Percentiles rank a stretch among this genome's conserved stretches.
Conservation (phyloP, 1,284 basidiomycete species). For the Neolentinus lepideus region DNA sequence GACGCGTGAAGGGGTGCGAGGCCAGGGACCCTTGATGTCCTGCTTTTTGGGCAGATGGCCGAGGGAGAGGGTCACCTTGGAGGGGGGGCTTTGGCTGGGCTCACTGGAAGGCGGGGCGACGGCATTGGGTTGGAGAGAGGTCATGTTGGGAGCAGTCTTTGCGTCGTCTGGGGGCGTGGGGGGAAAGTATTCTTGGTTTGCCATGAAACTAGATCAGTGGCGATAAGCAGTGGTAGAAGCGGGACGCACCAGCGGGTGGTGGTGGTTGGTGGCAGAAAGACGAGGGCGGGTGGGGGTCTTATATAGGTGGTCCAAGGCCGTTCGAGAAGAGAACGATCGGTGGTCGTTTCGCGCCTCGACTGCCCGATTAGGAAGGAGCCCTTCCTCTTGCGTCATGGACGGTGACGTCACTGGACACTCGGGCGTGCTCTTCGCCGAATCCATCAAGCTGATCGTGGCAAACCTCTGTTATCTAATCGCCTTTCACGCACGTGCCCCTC, state of each 20-base stretch:
- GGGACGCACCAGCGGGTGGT: not conserved
- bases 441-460: too few species aligned
- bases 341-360: not conserved
- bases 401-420: not conserved
- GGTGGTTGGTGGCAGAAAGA: not conserved
- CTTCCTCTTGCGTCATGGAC: not conserved
- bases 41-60: constrained; percentile 67
- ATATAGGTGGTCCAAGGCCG: not conserved
- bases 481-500: too few species aligned
- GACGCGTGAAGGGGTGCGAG: constrained; percentile 65
- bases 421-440: too few species aligned
- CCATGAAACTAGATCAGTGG: not conserved
- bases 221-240: not conserved
- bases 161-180: constrained; percentile 13
- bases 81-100: constrained; percentile 26
- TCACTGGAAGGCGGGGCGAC: constrained; percentile 15
- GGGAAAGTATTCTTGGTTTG: constrained; percentile 14
- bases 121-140: constrained; percentile 14
- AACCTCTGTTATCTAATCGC: too few species aligned
- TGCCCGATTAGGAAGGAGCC: not conserved
- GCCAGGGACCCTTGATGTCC: constrained; percentile 61
- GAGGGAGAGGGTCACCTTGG: constrained; percentile 59
- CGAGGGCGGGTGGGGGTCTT: not conserved
- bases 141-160: constrained; percentile 7
- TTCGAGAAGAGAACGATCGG: not conserved